A percentile compares a stretch with the other conserved stretches of the same genome.
Evolutionary conservation across 1,284 basidiomycete species (phyloP).

Genomic region (Ustilago esculenta): DNA sequence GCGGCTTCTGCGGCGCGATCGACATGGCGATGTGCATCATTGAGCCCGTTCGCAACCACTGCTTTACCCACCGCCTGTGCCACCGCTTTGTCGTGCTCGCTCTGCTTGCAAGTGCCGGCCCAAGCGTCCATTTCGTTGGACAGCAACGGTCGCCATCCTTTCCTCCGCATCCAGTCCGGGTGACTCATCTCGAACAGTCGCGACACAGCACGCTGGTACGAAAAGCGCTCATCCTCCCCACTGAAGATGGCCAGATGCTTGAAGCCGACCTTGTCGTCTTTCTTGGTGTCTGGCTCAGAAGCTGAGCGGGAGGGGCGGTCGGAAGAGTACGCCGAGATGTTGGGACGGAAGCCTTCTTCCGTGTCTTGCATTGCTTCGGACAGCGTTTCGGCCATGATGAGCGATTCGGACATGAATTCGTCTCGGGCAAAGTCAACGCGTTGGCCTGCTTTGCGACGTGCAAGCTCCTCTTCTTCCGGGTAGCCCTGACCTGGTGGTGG

Average conservation of each 20-base stretch:
- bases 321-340: slow-evolving; percentile 72
- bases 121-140: slow-evolving; percentile 43
- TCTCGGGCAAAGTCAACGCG: slow-evolving; percentile 23
- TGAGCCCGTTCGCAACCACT: slow-evolving; percentile 22
- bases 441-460: slow-evolving; percentile 12
- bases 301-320: slow-evolving; percentile 8
- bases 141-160: slow-evolving; percentile 53
- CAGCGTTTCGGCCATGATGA: slow-evolving; percentile 74
- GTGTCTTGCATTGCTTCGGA: slow-evolving; percentile 70
- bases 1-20: slow-evolving; percentile 17
- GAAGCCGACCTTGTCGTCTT: slow-evolving; percentile 67
- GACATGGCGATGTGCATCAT: slow-evolving; percentile 16
- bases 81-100: neutral
- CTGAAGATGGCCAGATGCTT: slow-evolving; percentile 75
- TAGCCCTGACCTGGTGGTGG: slow-evolving; percentile 28
- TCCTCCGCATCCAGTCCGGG: slow-evolving; percentile 46
- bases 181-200: slow-evolving; percentile 74
- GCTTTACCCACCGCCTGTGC: slow-evolving; percentile 11
- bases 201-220: slow-evolving; percentile 77
- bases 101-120: slow-evolving; percentile 34
- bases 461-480: slow-evolving; percentile 37
- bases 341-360: slow-evolving; percentile 73
- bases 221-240: slow-evolving; percentile 76
- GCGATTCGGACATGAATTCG: slow-evolving; percentile 66
- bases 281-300: slow-evolving; percentile 15